Base-by-base conservation (phyloP, 2,329 filamentous ascomycete genomes). In the Curvularia sp. region DNA sequence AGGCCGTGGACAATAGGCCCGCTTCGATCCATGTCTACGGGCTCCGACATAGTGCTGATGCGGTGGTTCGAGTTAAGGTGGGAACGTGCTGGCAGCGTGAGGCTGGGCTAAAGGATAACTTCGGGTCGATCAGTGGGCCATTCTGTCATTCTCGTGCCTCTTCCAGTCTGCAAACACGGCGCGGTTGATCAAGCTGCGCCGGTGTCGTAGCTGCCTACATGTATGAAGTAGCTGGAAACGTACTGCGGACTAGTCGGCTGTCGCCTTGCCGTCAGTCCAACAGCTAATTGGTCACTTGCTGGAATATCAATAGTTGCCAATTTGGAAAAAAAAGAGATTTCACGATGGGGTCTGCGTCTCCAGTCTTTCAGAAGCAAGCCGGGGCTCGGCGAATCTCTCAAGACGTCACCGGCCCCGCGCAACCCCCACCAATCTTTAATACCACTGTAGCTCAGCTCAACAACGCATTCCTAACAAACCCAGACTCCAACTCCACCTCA, bases 351-450 rank as follows among this genome's bases (percentile, higher is more conserved):
- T 65, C 66, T 54, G 47, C 36, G 53, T 64, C 60, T 64, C 67
- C 67, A 70, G 67, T 73, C 39, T 68, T 72, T 61, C 52, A 70
- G 64, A 67, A 64, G 61, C 57, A 69, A 69, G 49, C 62, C 72
- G 67, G 68, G 67, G 48, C 50, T 72, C 68, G 70, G 67, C 71
- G 70, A 73, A 64, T 65, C 50, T 56, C 53, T 53, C 32, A 60
- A 53, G 60, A 62, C 66, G 63, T 66, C 62, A 68, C 55, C 60
- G 61, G 61, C 64, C 67, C 65, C 64, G 61, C 55, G 55, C 43
- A 32, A 53, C 71, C 70, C 65, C 54, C 55, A 50, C 34, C 30
- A 57, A 57, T 27, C 38, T 51, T 30, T 53, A 67, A 65, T 60
- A 68, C 63, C 60, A 58, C 55, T 55, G 56, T 54, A 66, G 62